These are phyloP conservation scores for Tulasnella sp. DNA, from an alignment of 768 basidiomycete genomes.

Conservation along the genomic window DNA sequence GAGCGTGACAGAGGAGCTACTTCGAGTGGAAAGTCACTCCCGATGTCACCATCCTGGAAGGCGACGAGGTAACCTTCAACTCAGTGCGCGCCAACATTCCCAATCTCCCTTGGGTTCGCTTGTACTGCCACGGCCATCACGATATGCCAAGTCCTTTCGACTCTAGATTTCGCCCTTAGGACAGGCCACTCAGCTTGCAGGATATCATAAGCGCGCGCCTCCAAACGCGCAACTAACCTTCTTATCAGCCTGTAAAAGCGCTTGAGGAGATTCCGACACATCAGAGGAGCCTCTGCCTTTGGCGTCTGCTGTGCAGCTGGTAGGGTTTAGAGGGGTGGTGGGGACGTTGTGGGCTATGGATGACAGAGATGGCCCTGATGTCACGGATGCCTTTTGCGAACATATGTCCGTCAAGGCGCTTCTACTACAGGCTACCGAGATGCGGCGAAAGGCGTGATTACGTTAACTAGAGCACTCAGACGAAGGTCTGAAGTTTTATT, in stretches of 20 bases:
- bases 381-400: background rate
- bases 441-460: background rate
- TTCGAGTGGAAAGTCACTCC: background rate
- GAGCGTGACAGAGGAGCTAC: background rate
- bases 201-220: background rate
- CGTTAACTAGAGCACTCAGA: background rate
- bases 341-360: background rate
- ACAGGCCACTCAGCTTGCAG: background rate
- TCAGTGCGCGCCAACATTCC: background rate
- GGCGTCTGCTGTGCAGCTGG: background rate
- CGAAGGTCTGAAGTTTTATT: background rate
- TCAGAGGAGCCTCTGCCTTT: background rate
- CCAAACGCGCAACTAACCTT: background rate
- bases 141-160: background rate
- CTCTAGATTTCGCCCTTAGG: background rate
- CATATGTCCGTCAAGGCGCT: background rate
- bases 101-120: background rate
- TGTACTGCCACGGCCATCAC: conserved; percentile 9
- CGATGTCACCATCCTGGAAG: background rate
- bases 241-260: background rate
- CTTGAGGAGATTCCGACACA: background rate
- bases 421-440: background rate
- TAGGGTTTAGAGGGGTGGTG: background rate
- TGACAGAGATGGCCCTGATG: background rate
- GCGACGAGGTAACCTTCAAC: background rate